Base-by-base conservation (phyloP, 129 eudicot species). In the Rutidosis leptorrhynchoides region DNA sequence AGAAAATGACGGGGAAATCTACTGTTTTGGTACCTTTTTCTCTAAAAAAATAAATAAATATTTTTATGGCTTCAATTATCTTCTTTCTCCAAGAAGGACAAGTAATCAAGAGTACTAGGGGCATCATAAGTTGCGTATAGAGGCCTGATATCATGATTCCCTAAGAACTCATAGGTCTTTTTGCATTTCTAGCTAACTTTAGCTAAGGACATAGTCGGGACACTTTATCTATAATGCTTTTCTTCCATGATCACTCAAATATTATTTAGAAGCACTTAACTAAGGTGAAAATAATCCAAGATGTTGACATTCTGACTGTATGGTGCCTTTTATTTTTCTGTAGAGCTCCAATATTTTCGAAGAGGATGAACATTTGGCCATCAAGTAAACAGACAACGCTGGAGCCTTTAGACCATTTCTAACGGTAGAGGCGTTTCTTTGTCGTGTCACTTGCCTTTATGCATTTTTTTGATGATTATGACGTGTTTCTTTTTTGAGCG, bases 361-460 rank as follows among this genome's bases (percentile, higher is more conserved):
- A 29, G 65, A 62, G 37, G 33, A 15, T 25, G 45, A 78, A 69
- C 40, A 53, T 73, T 26, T 74, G 81, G 87, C 59, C 42, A 26
- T 11, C 74, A 43, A 67, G 73, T 66, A 69, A 68, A 61, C 77
- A 70, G 28, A 40, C 54, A 52, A 74, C 72, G 45, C 74, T 63
- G 22, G n/a, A n/a, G n/a, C n/a, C n/a, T n/a, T n/a, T n/a, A n/a
- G n/a, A n/a, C n/a, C n/a, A n/a, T n/a, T n/a, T n/a, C n/a, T n/a
- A 81, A 73, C 35, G 62, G 46, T 1, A 69, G 79, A 40, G 73
- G 81, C 19, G 81, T 90, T 90, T 63, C 75, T 84, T 61, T 84
- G 94, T n/a, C n/a, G n/a, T n/a, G n/a, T n/a, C n/a, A n/a, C n/a
- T n/a, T n/a, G n/a, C n/a, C n/a, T n/a, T n/a, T n/a, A n/a, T n/a